Evolutionary conservation across 805 yeast genomes (phyloP).

Genomic region (Yueomyces sp.): DNA sequence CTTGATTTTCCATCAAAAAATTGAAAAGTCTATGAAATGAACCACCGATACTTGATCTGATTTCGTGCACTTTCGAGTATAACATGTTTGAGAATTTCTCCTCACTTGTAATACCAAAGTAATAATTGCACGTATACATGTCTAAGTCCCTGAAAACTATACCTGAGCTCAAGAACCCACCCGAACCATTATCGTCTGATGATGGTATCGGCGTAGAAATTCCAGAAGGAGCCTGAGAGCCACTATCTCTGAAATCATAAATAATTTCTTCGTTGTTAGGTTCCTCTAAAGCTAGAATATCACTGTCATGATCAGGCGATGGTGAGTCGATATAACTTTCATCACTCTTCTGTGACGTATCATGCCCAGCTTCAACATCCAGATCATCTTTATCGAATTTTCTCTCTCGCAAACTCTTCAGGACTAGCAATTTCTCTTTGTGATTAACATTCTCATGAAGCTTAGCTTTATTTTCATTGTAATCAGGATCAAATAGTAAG

Average conservation of each 20-base stretch:
- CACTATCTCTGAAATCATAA: constrained; percentile 36
- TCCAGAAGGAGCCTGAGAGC: constrained; percentile 28
- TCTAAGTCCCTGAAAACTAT: constrained; percentile 44
- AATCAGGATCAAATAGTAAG: constrained; percentile 58
- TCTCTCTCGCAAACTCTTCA: constrained; percentile 24
- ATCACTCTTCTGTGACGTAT: constrained; percentile 17
- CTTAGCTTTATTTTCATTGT: constrained; percentile 21
- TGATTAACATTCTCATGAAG: not conserved
- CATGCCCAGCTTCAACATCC: constrained; percentile 27
- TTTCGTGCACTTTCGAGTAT: constrained; percentile 41
- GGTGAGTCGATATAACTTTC: constrained; percentile 12
- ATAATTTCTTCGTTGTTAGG: constrained; percentile 15
- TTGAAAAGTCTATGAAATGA: constrained; percentile 44
- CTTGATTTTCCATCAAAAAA: constrained; percentile 34
- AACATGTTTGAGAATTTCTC: constrained; percentile 28
- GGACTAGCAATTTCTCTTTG: not conserved
- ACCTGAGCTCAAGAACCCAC: constrained; percentile 41
- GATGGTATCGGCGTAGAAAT: constrained; percentile 26
- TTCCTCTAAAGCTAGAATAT: constrained; percentile 14
- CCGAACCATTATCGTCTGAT: constrained; percentile 13
- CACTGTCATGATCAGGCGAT: constrained; percentile 5
- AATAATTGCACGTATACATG: constrained; percentile 48
- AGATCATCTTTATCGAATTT: constrained; percentile 24
- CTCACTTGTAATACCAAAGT: constrained; percentile 40
- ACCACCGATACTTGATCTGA: constrained; percentile 45